Conservation (phyloP, 2,329 filamentous ascomycete species). For the Huntiella decipiens region DNA sequence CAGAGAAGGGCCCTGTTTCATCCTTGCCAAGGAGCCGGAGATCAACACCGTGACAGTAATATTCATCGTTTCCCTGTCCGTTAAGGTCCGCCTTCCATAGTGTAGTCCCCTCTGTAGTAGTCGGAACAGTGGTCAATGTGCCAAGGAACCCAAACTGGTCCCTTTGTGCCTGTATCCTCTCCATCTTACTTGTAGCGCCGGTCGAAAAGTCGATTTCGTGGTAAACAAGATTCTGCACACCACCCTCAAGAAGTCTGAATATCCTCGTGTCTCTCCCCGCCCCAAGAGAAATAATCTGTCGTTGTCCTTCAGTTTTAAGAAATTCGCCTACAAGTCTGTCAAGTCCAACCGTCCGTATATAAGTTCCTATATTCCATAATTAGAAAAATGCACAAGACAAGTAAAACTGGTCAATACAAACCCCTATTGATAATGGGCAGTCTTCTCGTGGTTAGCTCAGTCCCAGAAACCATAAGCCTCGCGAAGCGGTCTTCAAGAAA, state of each 20-base stretch:
- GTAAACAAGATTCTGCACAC: constrained; percentile 40
- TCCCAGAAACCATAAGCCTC: constrained; percentile 39
- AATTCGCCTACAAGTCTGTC: constrained; percentile 61
- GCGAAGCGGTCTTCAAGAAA: constrained; percentile 76
- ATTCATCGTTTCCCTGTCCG: constrained; percentile 20
- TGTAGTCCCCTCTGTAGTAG: too few relatives aligned
- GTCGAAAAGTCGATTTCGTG: constrained; percentile 81
- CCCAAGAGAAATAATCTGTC: constrained; percentile 79
- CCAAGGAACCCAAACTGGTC: too few relatives aligned
- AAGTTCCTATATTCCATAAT: constrained; percentile 47
- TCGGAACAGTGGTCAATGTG: too few relatives aligned
- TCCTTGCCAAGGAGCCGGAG: constrained; percentile 35
- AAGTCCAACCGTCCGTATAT: constrained; percentile 68
- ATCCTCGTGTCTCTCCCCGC: constrained; percentile 85
- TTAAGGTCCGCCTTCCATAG: not conserved
- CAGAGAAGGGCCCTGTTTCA: constrained; percentile 1
- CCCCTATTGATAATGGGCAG: constrained; percentile 91
- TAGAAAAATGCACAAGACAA: not conserved
- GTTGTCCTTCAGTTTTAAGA: constrained; percentile 28
- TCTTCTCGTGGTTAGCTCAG: constrained; percentile 34
- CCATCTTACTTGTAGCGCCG: constrained; percentile 23
- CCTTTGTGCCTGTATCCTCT: too few relatives aligned
- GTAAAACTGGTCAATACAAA: constrained; percentile 18
- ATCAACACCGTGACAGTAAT: constrained; percentile 47
- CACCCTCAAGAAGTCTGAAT: constrained; percentile 48